These are phyloP conservation scores for Pythium dissotocum DNA, from an alignment of 352 stramenopile species.

Conservation along the genomic window DNA sequence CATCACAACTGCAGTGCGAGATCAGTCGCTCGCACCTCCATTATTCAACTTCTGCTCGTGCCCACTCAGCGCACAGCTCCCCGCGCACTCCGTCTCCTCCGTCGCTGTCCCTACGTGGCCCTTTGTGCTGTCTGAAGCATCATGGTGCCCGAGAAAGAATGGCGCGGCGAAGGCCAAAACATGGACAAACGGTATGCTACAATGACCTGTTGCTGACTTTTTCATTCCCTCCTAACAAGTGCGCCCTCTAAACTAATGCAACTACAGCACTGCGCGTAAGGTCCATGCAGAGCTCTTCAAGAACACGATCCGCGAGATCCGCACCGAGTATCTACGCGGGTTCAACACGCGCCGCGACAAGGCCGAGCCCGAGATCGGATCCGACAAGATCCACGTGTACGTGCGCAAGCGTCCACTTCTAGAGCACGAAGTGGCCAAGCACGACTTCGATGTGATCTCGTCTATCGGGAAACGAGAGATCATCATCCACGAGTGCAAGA, in stretches of 20 bases:
- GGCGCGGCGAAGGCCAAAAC: slow-evolving; percentile 59
- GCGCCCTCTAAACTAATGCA: too few relatives aligned
- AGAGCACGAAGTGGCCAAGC: slow-evolving; percentile 77
- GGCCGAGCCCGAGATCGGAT: slow-evolving; percentile 18
- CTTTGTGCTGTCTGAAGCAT: background rate
- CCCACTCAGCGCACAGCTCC: too few relatives aligned
- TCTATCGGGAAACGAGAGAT: slow-evolving; percentile 58
- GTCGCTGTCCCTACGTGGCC: too few relatives aligned
- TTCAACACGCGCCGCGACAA: slow-evolving; percentile 28
- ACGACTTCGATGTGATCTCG: slow-evolving; percentile 89
- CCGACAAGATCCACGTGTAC: slow-evolving; percentile 73
- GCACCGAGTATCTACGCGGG: slow-evolving; percentile 39
- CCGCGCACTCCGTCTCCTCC: too few relatives aligned
- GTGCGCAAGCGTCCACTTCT: slow-evolving; percentile 89
- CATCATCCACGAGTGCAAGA: slow-evolving; percentile 89
- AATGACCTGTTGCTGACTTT: too few relatives aligned
- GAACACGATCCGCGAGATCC: slow-evolving; percentile 47
- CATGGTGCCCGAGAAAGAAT: slow-evolving; percentile 74
- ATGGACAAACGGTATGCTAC: slow-evolving; percentile 72
- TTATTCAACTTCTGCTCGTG: too few relatives aligned
- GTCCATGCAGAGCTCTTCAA: slow-evolving; percentile 60
- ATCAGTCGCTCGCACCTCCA: too few relatives aligned
- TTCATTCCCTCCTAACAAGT: too few relatives aligned
- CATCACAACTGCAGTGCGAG: too few relatives aligned
- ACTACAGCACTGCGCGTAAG: slow-evolving; percentile 59